Evolutionary conservation across 1,139 yeast species (phyloP).

Genomic region (Taphrina communis): DNA sequence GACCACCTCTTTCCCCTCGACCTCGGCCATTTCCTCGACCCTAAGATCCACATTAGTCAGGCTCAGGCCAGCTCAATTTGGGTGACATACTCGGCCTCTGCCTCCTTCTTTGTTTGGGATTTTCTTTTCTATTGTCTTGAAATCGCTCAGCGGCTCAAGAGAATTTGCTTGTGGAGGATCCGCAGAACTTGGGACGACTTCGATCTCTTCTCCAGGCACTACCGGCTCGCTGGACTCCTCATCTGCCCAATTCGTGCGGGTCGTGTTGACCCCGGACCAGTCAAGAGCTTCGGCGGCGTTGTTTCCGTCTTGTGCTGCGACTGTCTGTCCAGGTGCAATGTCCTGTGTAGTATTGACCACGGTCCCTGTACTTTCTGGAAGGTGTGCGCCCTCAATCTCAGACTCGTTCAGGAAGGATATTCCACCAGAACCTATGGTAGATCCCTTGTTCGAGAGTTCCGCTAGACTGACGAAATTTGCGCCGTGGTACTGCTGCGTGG

Average conservation of each 20-base stretch:
- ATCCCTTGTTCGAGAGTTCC: constrained; percentile 15
- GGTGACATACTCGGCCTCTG: constrained; percentile 17
- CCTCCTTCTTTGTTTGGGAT: not conserved
- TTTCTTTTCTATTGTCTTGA: constrained; percentile 24
- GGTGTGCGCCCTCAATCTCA: constrained; percentile 34
- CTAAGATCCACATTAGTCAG: not conserved
- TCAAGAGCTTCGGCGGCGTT: constrained; percentile 22
- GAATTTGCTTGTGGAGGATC: not conserved
- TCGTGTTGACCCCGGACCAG: constrained; percentile 13
- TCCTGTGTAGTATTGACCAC: not conserved
- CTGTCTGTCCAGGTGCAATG: constrained; percentile 15
- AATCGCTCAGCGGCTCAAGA: constrained; percentile 21
- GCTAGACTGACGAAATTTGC: constrained; percentile 26
- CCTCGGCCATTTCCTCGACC: constrained; percentile 24
- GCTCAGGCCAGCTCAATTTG: not conserved
- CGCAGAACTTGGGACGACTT: not conserved
- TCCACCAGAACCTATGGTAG: constrained; percentile 17
- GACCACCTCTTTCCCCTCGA: constrained; percentile 20
- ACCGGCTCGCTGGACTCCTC: constrained; percentile 8
- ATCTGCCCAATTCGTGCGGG: constrained; percentile 23
- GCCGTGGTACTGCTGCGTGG: constrained; percentile 10
- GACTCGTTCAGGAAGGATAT: constrained; percentile 40
- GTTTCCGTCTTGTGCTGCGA: constrained; percentile 11
- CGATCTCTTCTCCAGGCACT: not conserved
- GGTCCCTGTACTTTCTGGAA: constrained; percentile 14